These are phyloP conservation scores for Boletus austroedulis DNA, from an alignment of 1,284 basidiomycete species.

Conservation along the genomic window DNA sequence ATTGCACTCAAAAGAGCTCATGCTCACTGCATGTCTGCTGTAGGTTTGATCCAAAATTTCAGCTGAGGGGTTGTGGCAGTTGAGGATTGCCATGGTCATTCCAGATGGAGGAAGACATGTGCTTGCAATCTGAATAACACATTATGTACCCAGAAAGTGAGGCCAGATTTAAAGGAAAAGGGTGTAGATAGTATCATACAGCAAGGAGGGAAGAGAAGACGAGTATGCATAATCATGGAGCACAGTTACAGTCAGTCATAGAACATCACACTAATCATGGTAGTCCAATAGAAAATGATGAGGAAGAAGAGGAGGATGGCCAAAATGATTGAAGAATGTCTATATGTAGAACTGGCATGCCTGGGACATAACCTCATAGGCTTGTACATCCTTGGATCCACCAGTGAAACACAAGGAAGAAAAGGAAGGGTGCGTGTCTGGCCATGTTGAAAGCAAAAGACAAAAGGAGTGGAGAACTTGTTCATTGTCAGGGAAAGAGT, in stretches of 20 bases:
- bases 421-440: background rate
- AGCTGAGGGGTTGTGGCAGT: too few relatives aligned
- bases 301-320: background rate
- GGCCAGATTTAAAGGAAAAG: too few relatives aligned
- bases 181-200: too few relatives aligned
- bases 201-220: too few relatives aligned
- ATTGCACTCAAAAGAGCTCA: background rate
- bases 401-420: background rate
- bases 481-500: background rate
- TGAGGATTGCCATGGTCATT: too few relatives aligned
- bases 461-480: background rate
- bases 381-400: background rate
- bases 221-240: background rate
- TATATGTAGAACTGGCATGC: background rate
- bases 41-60: too few relatives aligned
- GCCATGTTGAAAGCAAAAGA: background rate
- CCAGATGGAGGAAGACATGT: too few relatives aligned
- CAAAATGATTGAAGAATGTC: background rate
- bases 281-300: background rate
- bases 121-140: too few relatives aligned
- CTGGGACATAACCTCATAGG: background rate
- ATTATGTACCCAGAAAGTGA: too few relatives aligned
- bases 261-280: background rate
- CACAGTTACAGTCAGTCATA: background rate
- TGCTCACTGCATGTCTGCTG: background rate